Evolutionary conservation across 352 stramenopile genomes (phyloP).

Genomic region (Peronosclerospora sorghi): DNA sequence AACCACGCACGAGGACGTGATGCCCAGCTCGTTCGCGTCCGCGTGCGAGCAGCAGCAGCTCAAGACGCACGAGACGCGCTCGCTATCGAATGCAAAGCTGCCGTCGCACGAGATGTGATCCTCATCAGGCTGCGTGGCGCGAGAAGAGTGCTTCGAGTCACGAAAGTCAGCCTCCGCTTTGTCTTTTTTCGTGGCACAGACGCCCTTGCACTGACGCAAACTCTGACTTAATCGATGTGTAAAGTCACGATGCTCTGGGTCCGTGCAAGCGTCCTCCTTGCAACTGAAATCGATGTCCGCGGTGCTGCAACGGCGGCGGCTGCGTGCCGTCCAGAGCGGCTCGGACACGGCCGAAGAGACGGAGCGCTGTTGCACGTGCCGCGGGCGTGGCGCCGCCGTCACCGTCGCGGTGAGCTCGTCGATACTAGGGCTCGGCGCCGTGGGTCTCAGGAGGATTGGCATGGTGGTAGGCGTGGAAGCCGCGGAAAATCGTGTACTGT

Average conservation of each 20-base stretch:
- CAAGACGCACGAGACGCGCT: conserved; percentile 24
- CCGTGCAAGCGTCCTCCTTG: conserved; percentile 7
- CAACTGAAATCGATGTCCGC: conserved; percentile 18
- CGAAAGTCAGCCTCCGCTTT: conserved; percentile 11
- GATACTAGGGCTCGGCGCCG: conserved; percentile 55
- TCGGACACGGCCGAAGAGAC: conserved; percentile 11
- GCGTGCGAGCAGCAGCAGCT: conserved; percentile 39
- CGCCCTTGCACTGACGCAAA: conserved; percentile 7
- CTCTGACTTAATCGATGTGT: conserved; percentile 9
- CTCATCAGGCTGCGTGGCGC: conserved; percentile 24
- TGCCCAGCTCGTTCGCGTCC: conserved; percentile 27
- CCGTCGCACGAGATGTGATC: conserved; percentile 27
- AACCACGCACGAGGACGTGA: conserved; percentile 32
- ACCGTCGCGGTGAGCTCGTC: conserved; percentile 55
- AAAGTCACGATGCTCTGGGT: conserved; percentile 4
- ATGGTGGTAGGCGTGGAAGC: conserved; percentile 17
- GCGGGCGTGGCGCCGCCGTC: conserved; percentile 21
- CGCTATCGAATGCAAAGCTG: conserved; percentile 25
- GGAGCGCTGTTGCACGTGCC: conserved; percentile 9
- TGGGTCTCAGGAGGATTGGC: conserved; percentile 55
- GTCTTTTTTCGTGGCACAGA: conserved; percentile 6
- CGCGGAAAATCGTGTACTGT: conserved; percentile 17
- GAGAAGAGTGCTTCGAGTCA: conserved; percentile 28
- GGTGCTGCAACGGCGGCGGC: conserved; percentile 24
- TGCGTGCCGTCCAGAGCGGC: conserved; percentile 27